Conservation (phyloP, 805 yeast genomes). For the Maudiozyma serrabonitensis region DNA sequence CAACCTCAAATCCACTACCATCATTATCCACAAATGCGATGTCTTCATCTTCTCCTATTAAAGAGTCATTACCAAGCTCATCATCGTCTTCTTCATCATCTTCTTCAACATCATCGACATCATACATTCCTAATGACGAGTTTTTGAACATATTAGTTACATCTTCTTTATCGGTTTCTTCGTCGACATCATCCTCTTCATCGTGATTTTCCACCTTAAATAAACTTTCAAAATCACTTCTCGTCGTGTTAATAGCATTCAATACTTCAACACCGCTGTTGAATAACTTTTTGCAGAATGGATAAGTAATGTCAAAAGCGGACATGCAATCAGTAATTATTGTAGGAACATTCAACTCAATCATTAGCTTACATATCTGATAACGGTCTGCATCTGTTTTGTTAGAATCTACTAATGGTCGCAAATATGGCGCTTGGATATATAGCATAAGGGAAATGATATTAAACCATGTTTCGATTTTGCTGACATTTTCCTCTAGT, state of each 20-base stretch:
- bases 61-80: slow-evolving; percentile 26
- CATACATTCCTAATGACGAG: slow-evolving; percentile 92
- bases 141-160: slow-evolving; percentile 77
- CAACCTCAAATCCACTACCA: slow-evolving; percentile 29
- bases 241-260: slow-evolving; percentile 45
- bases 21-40: slow-evolving; percentile 31
- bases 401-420: slow-evolving; percentile 37
- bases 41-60: slow-evolving; percentile 35
- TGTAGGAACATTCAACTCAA: slow-evolving; percentile 55
- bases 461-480: slow-evolving; percentile 26
- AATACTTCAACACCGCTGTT: slow-evolving; percentile 51
- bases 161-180: slow-evolving; percentile 56
- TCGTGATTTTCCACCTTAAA: slow-evolving; percentile 55
- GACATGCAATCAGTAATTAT: slow-evolving; percentile 53
- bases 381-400: slow-evolving; percentile 52
- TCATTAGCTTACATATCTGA: slow-evolving; percentile 51
- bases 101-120: slow-evolving; percentile 60
- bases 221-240: slow-evolving; percentile 45
- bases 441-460: slow-evolving; percentile 22
- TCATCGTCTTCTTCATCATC: slow-evolving; percentile 42
- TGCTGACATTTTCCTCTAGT: slow-evolving; percentile 20
- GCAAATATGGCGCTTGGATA: slow-evolving; percentile 24
- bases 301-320: slow-evolving; percentile 63
- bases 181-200: slow-evolving; percentile 45
- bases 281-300: slow-evolving; percentile 51